Conservation (phyloP, 2,329 filamentous ascomycete species). For the Phialophora verrucosa region DNA sequence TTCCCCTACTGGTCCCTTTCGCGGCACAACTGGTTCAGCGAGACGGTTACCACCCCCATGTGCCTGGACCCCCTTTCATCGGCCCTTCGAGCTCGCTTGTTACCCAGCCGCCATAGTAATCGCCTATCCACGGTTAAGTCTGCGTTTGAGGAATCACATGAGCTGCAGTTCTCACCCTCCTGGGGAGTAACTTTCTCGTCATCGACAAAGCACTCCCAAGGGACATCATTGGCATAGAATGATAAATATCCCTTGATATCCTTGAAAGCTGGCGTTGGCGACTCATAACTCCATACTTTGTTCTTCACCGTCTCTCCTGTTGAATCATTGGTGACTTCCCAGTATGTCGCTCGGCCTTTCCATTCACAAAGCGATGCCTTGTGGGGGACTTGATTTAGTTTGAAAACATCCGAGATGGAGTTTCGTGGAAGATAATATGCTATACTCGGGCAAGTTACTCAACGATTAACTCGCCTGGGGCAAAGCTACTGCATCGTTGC, state of each 20-base stretch:
- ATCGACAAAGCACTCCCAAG: slow-evolving; percentile 68
- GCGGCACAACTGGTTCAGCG: not conserved
- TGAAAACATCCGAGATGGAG: slow-evolving; percentile 48
- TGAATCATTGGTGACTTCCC: slow-evolving; percentile 53
- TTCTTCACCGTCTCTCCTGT: slow-evolving; percentile 53
- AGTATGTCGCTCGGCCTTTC: slow-evolving; percentile 67
- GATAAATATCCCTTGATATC: slow-evolving; percentile 62
- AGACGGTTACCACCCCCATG: slow-evolving; percentile 40
- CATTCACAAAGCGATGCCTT: slow-evolving; percentile 62
- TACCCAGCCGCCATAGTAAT: slow-evolving; percentile 70
- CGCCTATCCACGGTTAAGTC: slow-evolving; percentile 49
- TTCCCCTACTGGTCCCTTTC: not conserved
- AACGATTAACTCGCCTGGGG: not conserved
- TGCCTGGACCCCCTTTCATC: slow-evolving; percentile 55
- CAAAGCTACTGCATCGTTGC: not conserved
- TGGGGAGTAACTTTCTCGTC: slow-evolving; percentile 61
- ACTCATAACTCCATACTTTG: slow-evolving; percentile 65
- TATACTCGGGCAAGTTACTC: slow-evolving; percentile 37
- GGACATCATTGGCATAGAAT: slow-evolving; percentile 61
- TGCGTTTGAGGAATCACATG: not conserved
- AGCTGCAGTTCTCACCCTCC: slow-evolving; percentile 29
- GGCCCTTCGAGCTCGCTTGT: slow-evolving; percentile 64
- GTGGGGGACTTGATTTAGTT: slow-evolving; percentile 55
- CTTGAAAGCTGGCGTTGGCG: slow-evolving; percentile 59
- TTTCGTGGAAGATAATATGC: slow-evolving; percentile 66